Evolutionary conservation across 2,329 filamentous ascomycete genomes (phyloP).

Genomic region (Pseudogymnoascus sp.): DNA sequence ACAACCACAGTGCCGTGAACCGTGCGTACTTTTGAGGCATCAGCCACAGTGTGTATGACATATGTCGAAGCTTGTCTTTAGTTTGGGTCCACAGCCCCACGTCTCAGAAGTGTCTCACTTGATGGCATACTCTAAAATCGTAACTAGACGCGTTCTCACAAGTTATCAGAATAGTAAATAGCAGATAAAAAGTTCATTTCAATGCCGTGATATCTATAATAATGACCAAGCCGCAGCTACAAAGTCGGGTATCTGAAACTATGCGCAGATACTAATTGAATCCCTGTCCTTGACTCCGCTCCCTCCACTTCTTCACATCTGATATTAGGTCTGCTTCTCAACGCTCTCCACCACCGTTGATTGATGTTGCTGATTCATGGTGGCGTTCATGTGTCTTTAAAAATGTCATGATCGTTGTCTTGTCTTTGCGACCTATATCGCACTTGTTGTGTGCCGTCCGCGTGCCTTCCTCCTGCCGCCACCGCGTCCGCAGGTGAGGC

Average conservation of each 20-base stretch:
- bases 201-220: conserved; percentile 4
- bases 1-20: not conserved
- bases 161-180: not conserved
- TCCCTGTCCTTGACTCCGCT: conserved; percentile 6
- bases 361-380: not conserved
- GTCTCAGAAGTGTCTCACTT: conserved; percentile 1
- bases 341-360: not conserved
- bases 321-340: not conserved
- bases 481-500: conserved; percentile 29
- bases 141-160: not conserved
- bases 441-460: conserved; percentile 15
- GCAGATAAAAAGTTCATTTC: not conserved
- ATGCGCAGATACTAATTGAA: conserved; percentile 1
- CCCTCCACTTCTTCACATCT: not conserved
- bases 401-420: not conserved
- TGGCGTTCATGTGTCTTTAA: not conserved
- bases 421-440: not conserved
- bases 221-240: not conserved
- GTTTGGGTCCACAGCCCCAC: conserved; percentile 3
- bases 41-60: not conserved
- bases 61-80: not conserved
- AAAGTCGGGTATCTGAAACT: not conserved
- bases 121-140: not conserved
- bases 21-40: not conserved
- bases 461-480: conserved; percentile 20